A percentile compares a stretch with the other conserved stretches of the same genome.
Conservation (phyloP, 2,329 filamentous ascomycete genomes). For the Penicillium sp. region DNA sequence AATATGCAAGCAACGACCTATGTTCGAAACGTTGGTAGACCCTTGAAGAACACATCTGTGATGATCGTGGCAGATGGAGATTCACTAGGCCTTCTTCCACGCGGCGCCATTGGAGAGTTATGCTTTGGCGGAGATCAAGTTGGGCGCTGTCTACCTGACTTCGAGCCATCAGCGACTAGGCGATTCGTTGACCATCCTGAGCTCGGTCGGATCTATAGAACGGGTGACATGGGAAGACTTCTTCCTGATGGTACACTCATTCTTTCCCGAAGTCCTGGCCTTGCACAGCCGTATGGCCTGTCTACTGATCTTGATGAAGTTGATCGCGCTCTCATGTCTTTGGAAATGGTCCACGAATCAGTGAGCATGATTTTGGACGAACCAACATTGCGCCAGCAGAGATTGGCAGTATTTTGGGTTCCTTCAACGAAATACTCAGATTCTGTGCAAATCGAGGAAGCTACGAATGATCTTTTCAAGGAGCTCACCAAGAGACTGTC, state of each 20-base stretch:
- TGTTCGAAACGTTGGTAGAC: slow-evolving; percentile 66
- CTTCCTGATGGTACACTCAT: slow-evolving; percentile 66
- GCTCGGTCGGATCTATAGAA: slow-evolving; percentile 69
- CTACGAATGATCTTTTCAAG: slow-evolving; percentile 45
- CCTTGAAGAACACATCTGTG: slow-evolving; percentile 66
- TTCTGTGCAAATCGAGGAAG: slow-evolving; percentile 1
- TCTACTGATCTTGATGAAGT: slow-evolving; percentile 72
- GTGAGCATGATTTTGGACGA: slow-evolving; percentile 52
- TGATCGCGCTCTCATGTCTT: slow-evolving; percentile 51
- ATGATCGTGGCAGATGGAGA: slow-evolving; percentile 50
- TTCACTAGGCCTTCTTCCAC: slow-evolving; percentile 50
- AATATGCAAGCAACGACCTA: slow-evolving; percentile 51
- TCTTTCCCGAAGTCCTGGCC: slow-evolving; percentile 65
- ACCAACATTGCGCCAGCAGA: slow-evolving; percentile 36
- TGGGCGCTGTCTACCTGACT: neutral
- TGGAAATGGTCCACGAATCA: slow-evolving; percentile 50
- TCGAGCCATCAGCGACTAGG: slow-evolving; percentile 46
- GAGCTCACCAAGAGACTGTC: slow-evolving; percentile 52
- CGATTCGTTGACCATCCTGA: slow-evolving; percentile 62
- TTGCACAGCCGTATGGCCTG: slow-evolving; percentile 73
- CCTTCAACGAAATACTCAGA: slow-evolving; percentile 24
- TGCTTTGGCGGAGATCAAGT: slow-evolving; percentile 83
- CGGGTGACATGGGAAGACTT: slow-evolving; percentile 72
- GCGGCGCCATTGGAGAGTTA: slow-evolving; percentile 69
- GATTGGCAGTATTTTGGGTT: slow-evolving; percentile 63